A percentile compares a stretch with the other conserved stretches of the same genome.
Evolutionary conservation across 257 asterid species (phyloP).

Genomic region (Haberlea rhodopensis): DNA sequence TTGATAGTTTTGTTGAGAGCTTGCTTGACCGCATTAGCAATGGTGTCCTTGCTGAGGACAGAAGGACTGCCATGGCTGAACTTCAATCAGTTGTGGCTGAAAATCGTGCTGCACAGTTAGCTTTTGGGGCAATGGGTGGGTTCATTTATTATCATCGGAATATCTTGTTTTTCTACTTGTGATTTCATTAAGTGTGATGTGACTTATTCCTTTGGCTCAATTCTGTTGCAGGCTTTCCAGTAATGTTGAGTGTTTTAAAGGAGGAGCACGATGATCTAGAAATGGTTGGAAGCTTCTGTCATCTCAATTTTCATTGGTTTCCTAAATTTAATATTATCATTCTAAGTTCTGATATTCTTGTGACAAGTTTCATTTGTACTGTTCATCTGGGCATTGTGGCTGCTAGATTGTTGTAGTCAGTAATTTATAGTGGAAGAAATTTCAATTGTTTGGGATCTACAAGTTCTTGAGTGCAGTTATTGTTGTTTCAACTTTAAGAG

Average conservation of each 20-base stretch:
- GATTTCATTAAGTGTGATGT: slow-evolving; percentile 20
- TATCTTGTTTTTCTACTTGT: slow-evolving; percentile 15
- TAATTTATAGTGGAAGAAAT: neutral
- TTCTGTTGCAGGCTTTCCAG: slow-evolving; percentile 77
- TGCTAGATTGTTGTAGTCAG: neutral
- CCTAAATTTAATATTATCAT: slow-evolving; percentile 16
- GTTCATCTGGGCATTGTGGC: neutral
- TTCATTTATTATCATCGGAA: slow-evolving; percentile 29
- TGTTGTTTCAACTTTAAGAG: slow-evolving; percentile 4
- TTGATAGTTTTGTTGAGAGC: slow-evolving; percentile 79
- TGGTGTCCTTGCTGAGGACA: slow-evolving; percentile 83
- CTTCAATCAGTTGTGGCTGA: slow-evolving; percentile 90
- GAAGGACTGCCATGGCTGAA: slow-evolving; percentile 81
- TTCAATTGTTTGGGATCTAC: neutral
- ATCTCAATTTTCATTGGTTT: slow-evolving; percentile 16
- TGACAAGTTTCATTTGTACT: neutral
- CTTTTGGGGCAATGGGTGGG: slow-evolving; percentile 97
- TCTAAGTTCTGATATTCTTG: neutral
- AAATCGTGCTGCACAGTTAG: slow-evolving; percentile 79
- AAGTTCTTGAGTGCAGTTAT: neutral
- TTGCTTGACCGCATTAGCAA: slow-evolving; percentile 94
- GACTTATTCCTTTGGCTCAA: slow-evolving; percentile 19
- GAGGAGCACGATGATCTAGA: slow-evolving; percentile 96
- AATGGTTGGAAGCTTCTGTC: slow-evolving; percentile 58
- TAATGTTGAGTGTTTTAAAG: slow-evolving; percentile 69